phyloP scores from a whole-genome alignment of 2,329 filamentous ascomycete genomes.

The Fusarium sp. region DNA sequence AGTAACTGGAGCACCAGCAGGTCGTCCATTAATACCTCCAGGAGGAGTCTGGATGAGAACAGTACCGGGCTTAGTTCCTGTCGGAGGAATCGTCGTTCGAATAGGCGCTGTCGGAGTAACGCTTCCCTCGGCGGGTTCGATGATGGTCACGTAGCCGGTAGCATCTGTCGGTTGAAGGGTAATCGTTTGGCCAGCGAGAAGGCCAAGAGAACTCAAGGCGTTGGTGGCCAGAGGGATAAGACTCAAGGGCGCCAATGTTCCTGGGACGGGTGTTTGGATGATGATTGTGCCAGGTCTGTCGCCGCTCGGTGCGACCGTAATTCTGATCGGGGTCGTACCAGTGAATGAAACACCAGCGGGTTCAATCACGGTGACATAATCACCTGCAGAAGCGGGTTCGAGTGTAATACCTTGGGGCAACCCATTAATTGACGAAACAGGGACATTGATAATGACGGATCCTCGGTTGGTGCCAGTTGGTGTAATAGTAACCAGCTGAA shows the following conservation, averaged over 20 bases:
- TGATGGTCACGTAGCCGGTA: conserved; percentile 35
- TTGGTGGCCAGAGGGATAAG: neutral
- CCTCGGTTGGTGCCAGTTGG: conserved; percentile 36
- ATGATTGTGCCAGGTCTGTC: conserved; percentile 32
- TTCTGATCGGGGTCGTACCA: conserved; percentile 3
- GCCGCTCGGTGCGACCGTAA: conserved; percentile 29
- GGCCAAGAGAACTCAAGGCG: neutral
- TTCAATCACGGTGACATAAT: conserved; percentile 35
- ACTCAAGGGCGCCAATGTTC: neutral
- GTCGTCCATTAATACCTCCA: neutral
- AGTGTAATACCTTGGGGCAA: conserved; percentile 16
- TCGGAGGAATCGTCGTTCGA: conserved; percentile 30
- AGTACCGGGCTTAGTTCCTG: conserved; percentile 39
- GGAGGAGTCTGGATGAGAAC: conserved; percentile 39
- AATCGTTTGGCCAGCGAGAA: conserved; percentile 17
- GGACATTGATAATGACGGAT: conserved; percentile 36
- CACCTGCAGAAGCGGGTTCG: conserved; percentile 12
- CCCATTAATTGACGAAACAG: neutral
- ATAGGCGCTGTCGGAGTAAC: conserved; percentile 27
- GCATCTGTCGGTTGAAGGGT: conserved; percentile 27
- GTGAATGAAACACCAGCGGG: conserved; percentile 12
- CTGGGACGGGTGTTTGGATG: conserved; percentile 32
- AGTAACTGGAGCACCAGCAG: neutral
- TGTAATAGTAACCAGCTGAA: conserved; percentile 24
- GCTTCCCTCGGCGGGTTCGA: conserved; percentile 31